Evolutionary conservation across 345 rosid genomes (phyloP).

Genomic region (Aethionema arabicum): DNA sequence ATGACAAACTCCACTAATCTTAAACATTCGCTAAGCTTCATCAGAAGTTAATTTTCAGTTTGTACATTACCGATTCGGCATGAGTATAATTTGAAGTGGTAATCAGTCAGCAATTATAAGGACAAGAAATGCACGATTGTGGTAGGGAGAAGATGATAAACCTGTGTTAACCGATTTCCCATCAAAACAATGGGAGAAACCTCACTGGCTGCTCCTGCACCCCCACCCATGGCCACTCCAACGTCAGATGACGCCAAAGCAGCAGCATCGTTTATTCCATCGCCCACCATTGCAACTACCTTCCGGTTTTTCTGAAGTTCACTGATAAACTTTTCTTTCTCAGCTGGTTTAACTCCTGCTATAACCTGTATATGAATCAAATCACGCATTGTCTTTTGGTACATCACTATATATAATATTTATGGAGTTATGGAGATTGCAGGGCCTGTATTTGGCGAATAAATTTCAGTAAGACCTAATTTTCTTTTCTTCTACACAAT

Average conservation of each 20-base stretch:
- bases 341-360: slow-evolving; percentile 81
- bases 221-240: slow-evolving; percentile 94
- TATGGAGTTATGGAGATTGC: background rate
- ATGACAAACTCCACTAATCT: background rate
- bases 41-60: slow-evolving; percentile 9
- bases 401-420: background rate
- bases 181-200: slow-evolving; percentile 88
- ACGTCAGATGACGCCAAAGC: slow-evolving; percentile 88
- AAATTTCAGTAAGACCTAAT: background rate
- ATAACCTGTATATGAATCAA: slow-evolving; percentile 52
- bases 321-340: slow-evolving; percentile 67
- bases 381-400: slow-evolving; percentile 13
- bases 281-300: slow-evolving; percentile 95
- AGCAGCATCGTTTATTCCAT: slow-evolving; percentile 97
- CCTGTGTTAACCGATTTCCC: slow-evolving; percentile 93
- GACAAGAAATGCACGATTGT: background rate
- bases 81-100: slow-evolving; percentile 6
- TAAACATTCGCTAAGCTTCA: slow-evolving; percentile 4
- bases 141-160: slow-evolving; percentile 30
- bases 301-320: slow-evolving; percentile 70
- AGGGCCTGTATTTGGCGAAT: slow-evolving; percentile 6
- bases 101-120: slow-evolving; percentile 5
- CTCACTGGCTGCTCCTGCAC: slow-evolving; percentile 97
- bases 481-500: background rate
- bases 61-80: slow-evolving; percentile 1